Base-by-base conservation (phyloP, 495 filamentous ascomycete genomes). In the Neurospora sp. region DNA sequence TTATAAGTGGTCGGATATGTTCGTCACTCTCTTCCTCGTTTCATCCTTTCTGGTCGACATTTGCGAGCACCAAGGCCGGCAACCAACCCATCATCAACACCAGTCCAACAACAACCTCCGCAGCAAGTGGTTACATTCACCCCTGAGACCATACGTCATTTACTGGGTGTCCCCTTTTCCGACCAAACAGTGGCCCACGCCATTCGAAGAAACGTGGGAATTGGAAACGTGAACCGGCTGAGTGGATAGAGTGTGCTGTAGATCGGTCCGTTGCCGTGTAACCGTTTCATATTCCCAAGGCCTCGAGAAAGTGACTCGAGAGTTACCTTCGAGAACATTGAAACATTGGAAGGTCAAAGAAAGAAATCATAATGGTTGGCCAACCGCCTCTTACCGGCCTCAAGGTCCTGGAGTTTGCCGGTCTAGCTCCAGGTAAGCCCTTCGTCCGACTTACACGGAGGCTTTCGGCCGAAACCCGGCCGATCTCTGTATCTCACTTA, bases 321-420 rank as follows among this genome's bases (percentile, higher is more conserved):
- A 18, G 27, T 12, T 62, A 31, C 54, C 27, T 62, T 62, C 12
- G 12, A 62, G 27, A 16, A 62, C 12, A 31, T 62, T 31, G 12
- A 9, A 62, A 8, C 12, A 14, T 31, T 16, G 46, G 4, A 49
- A 46, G n/a, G n/a, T 1, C 44, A n/a, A 20, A 20, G 2, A 20
- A 49, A 11, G 4, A 10, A 44, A 7, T 2, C 42, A 76, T 35
- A 35, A 88, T 89, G 87, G 75, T 80, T 66, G 77, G 78, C 71
- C 81, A 81, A 74, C 90, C 90, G 16, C 93, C 94, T 12, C 87
- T 98, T 39, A 82, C 86, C 10, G 93, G 92, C 69, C 83, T 96
- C 74, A 91, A 91, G 72, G 94, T 97, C 73, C 87, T 98, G 39
- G 95, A 98, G 83, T 91, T 98, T 75, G 94, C 93, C 27, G 93